phyloP scores from a whole-genome alignment of 148 eudicot genomes.

The Agrostemma githago region DNA sequence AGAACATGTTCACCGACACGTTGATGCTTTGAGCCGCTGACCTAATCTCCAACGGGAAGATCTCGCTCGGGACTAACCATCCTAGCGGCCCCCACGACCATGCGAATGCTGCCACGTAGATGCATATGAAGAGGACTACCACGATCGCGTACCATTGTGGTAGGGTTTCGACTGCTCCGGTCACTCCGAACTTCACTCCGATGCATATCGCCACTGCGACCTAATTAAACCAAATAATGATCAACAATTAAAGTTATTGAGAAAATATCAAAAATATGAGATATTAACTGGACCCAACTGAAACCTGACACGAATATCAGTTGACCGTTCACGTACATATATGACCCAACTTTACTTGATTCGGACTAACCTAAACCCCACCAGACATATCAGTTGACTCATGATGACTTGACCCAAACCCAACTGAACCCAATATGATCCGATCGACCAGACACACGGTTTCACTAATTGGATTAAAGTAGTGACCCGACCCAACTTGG shows the following conservation, averaged over 20 bases:
- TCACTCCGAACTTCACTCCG: slow-evolving; percentile 51
- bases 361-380: too few relatives aligned
- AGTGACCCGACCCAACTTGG: too few relatives aligned
- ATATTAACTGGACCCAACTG: too few relatives aligned
- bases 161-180: slow-evolving; percentile 36
- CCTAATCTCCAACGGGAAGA: slow-evolving; percentile 78
- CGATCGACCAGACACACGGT: too few relatives aligned
- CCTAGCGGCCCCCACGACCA: slow-evolving; percentile 96
- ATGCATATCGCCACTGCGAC: slow-evolving; percentile 55
- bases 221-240: slow-evolving; percentile 20
- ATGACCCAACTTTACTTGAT: too few relatives aligned
- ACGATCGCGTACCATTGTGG: slow-evolving; percentile 65
- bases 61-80: slow-evolving; percentile 79
- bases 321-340: too few relatives aligned
- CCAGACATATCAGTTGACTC: too few relatives aligned
- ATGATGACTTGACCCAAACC: too few relatives aligned
- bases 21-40: slow-evolving; percentile 71
- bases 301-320: too few relatives aligned
- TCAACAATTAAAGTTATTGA: background rate
- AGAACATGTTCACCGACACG: slow-evolving; percentile 77
- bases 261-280: too few relatives aligned
- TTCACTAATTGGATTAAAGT: too few relatives aligned
- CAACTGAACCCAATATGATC: too few relatives aligned
- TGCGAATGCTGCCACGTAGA: slow-evolving; percentile 70
- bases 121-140: slow-evolving; percentile 74